Evolutionary conservation across 2,329 filamentous ascomycete species (phyloP), one percentile per base, ranked within the genome.

Genomic region (Aureobasidium sp.): DNA sequence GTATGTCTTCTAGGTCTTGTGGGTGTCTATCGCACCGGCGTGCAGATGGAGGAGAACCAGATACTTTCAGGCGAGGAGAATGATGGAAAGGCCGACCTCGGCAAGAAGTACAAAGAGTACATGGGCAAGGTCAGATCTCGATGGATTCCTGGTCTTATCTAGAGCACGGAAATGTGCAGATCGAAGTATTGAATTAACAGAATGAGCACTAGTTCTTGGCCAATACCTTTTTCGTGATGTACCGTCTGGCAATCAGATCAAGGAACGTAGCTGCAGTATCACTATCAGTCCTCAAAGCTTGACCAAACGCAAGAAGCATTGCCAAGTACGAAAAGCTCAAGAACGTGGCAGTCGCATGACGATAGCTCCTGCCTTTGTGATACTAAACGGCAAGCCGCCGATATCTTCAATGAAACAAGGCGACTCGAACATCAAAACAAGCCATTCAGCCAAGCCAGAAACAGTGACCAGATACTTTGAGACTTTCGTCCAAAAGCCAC

Each of bases 51-150:
- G 25, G 55, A 58, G n/a, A 31, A 31, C 7, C 55, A 58, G 27
- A 35, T 58, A 19, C 55, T 58, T 8, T 47, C 42, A 5, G 55
- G 43, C 19, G 43, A 37, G 4, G 43, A 49, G 8, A 58, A 58
- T 23, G 43, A 58, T 17, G 55, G 33, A 25, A 58, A 49, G 25
- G 43, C 33, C 9, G 43, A 49, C 4, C 55, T 47, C 11, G n/a
- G 42, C 23, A 37, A 46, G 29, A 57, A 37, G 29, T 58, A 58
- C n/a, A 47, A 23, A 11, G 31, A 58, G 35, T 58, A 58, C 33
- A 49, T 58, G 55, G 29, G 17, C 23, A 58, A 31, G 23, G 43
- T 58, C 6, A 49, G 15, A 33, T 58, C 1, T 13, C 45, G 31
- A 40, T 58, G 31, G 33, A n/a, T 58, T n/a, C 55, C 55, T 4